Base-by-base conservation (phyloP, 768 basidiomycete genomes). In the Suillus clintonianus region DNA sequence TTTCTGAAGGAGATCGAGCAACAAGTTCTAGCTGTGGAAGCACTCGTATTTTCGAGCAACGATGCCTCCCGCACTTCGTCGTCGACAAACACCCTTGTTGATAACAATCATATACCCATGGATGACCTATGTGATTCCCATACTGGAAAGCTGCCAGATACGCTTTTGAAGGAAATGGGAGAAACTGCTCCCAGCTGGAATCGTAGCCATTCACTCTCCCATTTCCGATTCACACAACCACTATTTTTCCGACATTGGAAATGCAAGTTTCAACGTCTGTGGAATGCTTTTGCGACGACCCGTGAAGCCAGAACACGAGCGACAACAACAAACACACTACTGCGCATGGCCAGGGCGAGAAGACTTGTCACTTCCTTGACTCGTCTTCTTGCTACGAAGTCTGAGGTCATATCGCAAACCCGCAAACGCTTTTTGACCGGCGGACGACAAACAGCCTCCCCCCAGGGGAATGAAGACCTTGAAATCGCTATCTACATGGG, bases 401-500 rank as follows among this genome's bases (percentile, higher is more conserved):
- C 85, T 6, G 90, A 95, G 72, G 91, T 98, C 8, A 81, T 96
- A 37, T 83, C 89, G 3, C 88, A 91, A 68, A 80, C 96, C 61
- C 81, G 87, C 68, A 96, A 97, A 74, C 81, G 95, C 19, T 80
- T 94, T 1, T 74, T 84, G 60, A 57, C 41, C 17, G 19, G 39
- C 30, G 56, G 56, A 19, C 55, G 34, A 37, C 56, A 57, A 30
- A 84, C 73, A 65, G 73, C 69, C 64, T 68, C 65, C 36, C 75
- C 72, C 7, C 74, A 72, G 57, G 78, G 72, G 27, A 81, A 81
- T 5, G 84, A 87, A 17, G 85, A 87, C 59, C 74, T 82, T 24
- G 92, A 94, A 66, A 85, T 97, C 27, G 89, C 86, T 13, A 91
- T 95, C 3, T 94, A 97, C 72, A 86, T 96, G 78, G 93, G 92